Evolutionary conservation across 306 rosid genomes (phyloP).

Genomic region (Prunus dulcis): DNA sequence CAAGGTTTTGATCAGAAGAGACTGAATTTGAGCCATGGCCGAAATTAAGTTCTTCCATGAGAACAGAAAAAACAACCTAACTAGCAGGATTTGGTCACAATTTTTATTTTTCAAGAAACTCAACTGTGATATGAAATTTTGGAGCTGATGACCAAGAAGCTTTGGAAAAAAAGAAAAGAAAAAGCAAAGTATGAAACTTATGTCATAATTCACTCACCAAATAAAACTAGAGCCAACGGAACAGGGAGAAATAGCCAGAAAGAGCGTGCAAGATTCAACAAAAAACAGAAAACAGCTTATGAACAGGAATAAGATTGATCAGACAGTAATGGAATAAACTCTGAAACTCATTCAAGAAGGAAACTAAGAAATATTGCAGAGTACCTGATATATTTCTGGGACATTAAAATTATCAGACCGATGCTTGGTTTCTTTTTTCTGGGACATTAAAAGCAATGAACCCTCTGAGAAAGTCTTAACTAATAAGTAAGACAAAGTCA

Average conservation of each 20-base stretch:
- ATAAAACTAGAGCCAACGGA: background rate
- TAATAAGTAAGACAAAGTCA: background rate
- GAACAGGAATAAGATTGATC: background rate
- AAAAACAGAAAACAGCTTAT: background rate
- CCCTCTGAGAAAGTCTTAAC: background rate
- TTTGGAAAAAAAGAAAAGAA: background rate
- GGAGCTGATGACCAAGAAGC: background rate
- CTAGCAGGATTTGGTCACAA: background rate
- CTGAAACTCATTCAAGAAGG: background rate
- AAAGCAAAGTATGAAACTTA: too few species aligned
- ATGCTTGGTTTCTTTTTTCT: background rate
- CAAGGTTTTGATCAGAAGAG: conserved; percentile 22
- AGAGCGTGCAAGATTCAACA: background rate
- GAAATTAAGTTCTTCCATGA: conserved; percentile 33
- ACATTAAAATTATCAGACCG: background rate
- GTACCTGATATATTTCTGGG: background rate
- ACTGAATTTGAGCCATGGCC: conserved; percentile 29
- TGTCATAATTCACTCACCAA: too few species aligned
- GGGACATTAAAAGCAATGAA: background rate
- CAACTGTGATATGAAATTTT: background rate
- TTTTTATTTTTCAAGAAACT: background rate
- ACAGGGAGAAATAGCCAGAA: background rate
- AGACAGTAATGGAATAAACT: too few species aligned
- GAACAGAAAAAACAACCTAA: conserved; percentile 11
- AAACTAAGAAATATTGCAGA: background rate